Evolutionary conservation across 129 eudicot species (phyloP).

Genomic region (Mikania micrantha): DNA sequence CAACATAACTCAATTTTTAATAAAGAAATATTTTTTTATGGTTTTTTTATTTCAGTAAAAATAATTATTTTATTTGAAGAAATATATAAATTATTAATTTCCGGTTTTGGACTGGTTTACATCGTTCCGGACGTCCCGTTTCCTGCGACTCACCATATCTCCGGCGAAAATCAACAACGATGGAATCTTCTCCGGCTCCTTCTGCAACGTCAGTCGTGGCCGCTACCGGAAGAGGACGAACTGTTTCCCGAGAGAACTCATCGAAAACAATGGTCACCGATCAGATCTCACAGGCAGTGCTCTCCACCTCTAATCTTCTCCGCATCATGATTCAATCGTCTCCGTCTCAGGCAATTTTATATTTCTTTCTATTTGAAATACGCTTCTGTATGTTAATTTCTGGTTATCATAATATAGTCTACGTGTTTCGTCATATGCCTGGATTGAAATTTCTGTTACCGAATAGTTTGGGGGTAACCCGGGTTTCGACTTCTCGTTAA

Average conservation of each 20-base stretch:
- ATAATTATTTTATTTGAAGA: too few species aligned
- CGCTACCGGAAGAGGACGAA: conserved; percentile 17
- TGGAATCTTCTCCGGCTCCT: background rate
- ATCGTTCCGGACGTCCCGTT: too few species aligned
- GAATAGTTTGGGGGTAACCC: conserved; percentile 5
- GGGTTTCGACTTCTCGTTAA: too few species aligned
- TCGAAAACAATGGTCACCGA: conserved; percentile 56
- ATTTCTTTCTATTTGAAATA: conserved; percentile 1
- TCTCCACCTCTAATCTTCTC: conserved; percentile 85
- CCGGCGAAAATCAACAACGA: background rate
- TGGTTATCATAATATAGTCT: background rate
- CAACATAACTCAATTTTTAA: too few species aligned
- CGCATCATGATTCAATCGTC: conserved; percentile 89
- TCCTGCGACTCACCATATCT: background rate
- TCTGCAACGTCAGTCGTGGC: background rate
- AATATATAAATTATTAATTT: too few species aligned
- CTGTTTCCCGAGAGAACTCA: conserved; percentile 45
- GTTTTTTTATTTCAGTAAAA: too few species aligned
- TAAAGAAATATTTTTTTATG: too few species aligned
- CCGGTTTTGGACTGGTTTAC: too few species aligned
- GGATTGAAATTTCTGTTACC: background rate
- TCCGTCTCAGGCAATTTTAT: conserved; percentile 58
- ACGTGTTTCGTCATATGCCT: background rate
- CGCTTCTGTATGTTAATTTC: background rate
- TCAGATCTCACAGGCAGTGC: conserved; percentile 70